These are phyloP conservation scores for Skeletonema tropicum DNA, from an alignment of 108 stramenopile genomes.

Conservation along the genomic window DNA sequence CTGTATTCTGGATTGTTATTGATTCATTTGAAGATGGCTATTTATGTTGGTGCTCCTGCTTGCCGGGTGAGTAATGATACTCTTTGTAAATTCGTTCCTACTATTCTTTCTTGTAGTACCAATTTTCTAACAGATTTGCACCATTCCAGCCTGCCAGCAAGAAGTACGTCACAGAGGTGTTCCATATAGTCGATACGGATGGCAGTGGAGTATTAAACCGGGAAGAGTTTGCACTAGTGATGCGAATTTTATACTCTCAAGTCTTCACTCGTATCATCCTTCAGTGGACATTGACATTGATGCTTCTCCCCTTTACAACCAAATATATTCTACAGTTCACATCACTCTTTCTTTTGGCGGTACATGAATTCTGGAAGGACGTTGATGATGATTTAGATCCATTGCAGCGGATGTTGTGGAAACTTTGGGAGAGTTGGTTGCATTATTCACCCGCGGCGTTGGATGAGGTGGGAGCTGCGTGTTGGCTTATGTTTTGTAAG, in stretches of 20 bases:
- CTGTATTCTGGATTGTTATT: conserved; percentile 75
- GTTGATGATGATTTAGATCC: conserved; percentile 32
- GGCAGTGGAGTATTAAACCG: conserved; percentile 52
- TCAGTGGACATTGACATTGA: conserved; percentile 72
- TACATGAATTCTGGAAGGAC: conserved; percentile 40
- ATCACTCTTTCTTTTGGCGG: conserved; percentile 10
- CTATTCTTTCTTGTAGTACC: neutral
- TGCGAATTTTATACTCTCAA: conserved; percentile 75
- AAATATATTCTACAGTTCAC: conserved; percentile 49
- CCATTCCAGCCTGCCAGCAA: conserved; percentile 55
- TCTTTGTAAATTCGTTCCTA: neutral
- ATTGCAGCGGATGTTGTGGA: conserved; percentile 29
- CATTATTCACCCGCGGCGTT: conserved; percentile 19
- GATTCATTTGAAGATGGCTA: conserved; percentile 80
- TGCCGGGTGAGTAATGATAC: conserved; percentile 56
- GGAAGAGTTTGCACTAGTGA: conserved; percentile 72
- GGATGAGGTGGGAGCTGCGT: neutral
- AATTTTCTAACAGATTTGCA: neutral
- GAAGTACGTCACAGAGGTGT: conserved; percentile 59
- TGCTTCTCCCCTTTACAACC: conserved; percentile 73
- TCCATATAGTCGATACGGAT: conserved; percentile 66
- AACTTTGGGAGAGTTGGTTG: conserved; percentile 31
- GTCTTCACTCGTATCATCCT: conserved; percentile 71
- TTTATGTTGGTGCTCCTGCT: conserved; percentile 81
- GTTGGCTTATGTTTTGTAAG: neutral